phyloP scores from a whole-genome alignment of 306 rosid species.

The Fagus sylvatica region DNA sequence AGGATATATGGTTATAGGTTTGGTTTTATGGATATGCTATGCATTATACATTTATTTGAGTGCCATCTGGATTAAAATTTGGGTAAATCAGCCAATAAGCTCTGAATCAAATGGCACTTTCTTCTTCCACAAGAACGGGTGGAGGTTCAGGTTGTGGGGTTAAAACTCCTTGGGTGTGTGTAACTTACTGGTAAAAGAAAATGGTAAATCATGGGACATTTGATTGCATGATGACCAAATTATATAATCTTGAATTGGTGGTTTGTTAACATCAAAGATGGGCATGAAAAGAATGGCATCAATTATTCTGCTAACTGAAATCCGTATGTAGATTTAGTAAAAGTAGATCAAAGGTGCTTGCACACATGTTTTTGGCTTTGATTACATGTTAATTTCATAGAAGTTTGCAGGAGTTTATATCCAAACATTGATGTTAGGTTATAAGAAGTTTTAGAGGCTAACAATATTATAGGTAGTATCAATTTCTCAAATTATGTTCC shows the following conservation, averaged over 20 bases:
- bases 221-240: conserved; percentile 1
- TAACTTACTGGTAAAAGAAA: too few relatives aligned
- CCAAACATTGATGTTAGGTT: neutral
- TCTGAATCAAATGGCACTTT: too few relatives aligned
- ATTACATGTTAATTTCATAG: neutral
- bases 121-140: too few relatives aligned
- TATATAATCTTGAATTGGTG: neutral
- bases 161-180: too few relatives aligned
- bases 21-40: too few relatives aligned
- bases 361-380: neutral
- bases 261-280: neutral
- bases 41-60: too few relatives aligned
- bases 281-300: neutral
- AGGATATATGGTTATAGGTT: too few relatives aligned
- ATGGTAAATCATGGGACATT: too few relatives aligned
- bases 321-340: neutral
- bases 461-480: neutral
- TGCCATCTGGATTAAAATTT: too few relatives aligned
- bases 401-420: conserved; percentile 5
- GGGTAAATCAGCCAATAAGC: too few relatives aligned
- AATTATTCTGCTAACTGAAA: neutral
- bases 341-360: neutral
- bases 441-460: neutral
- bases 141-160: too few relatives aligned
- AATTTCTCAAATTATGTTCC: neutral